These are phyloP conservation scores for Wolfiporia cocos DNA, from an alignment of 1,284 basidiomycete species.

Conservation along the genomic window DNA sequence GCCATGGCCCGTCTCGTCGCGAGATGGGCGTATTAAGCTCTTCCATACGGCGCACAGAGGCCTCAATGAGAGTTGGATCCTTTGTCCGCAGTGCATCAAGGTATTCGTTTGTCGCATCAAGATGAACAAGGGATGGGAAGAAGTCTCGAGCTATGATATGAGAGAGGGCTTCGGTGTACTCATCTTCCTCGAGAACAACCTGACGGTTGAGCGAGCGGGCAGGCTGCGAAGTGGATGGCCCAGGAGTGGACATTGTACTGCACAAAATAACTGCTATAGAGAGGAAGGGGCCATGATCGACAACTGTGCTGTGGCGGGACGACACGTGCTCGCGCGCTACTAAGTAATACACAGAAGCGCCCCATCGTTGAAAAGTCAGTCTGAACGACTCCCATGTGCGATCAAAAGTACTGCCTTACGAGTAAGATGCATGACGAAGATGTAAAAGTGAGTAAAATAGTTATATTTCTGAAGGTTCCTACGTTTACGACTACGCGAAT, in stretches of 20 bases:
- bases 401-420: too few species aligned
- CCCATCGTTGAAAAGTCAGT: too few species aligned
- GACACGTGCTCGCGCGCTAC: too few species aligned
- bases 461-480: too few species aligned
- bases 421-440: too few species aligned
- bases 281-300: too few species aligned
- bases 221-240: slow-evolving; percentile 14
- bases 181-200: slow-evolving; percentile 86
- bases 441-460: too few species aligned
- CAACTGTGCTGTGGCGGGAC: too few species aligned
- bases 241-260: slow-evolving; percentile 8
- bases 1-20: slow-evolving; percentile 31
- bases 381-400: too few species aligned
- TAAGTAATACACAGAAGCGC: too few species aligned
- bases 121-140: slow-evolving; percentile 86
- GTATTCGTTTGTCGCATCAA: slow-evolving; percentile 84
- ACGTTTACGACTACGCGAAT: too few species aligned
- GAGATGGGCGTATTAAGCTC: slow-evolving; percentile 51
- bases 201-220: slow-evolving; percentile 66
- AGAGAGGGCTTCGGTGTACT: slow-evolving; percentile 90
- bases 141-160: slow-evolving; percentile 96
- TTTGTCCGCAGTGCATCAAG: slow-evolving; percentile 71
- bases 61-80: slow-evolving; percentile 68
- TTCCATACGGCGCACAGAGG: slow-evolving; percentile 69
- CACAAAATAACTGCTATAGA: too few species aligned